Conservation (phyloP, 352 stramenopile genomes). For the Phytophthora vignae region DNA sequence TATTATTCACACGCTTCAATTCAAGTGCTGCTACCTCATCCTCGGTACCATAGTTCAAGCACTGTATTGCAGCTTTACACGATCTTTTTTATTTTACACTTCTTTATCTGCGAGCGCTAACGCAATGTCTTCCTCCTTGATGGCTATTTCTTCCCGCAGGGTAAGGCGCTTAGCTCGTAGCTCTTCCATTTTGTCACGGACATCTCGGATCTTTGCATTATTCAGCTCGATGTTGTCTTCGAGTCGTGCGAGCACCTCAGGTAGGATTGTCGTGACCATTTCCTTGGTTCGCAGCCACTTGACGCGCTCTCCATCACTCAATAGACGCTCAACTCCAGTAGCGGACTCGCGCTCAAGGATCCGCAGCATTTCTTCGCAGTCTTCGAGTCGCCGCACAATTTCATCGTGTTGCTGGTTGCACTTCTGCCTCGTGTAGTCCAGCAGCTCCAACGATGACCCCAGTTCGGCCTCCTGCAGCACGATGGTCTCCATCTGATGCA, state of each 20-base stretch:
- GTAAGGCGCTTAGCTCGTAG: slow-evolving; percentile 55
- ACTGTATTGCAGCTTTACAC: too few species aligned
- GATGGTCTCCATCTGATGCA: slow-evolving; percentile 68
- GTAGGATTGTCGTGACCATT: slow-evolving; percentile 64
- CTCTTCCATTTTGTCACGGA: slow-evolving; percentile 66
- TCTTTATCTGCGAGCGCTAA: slow-evolving; percentile 36
- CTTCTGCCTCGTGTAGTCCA: slow-evolving; percentile 61
- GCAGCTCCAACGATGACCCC: slow-evolving; percentile 61
- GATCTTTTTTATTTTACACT: too few species aligned
- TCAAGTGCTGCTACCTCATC: too few species aligned
- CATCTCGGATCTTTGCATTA: slow-evolving; percentile 61
- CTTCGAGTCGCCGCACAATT: slow-evolving; percentile 55
- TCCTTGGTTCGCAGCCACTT: slow-evolving; percentile 58
- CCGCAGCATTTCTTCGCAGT: slow-evolving; percentile 52
- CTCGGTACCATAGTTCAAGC: too few species aligned
- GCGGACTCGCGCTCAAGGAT: slow-evolving; percentile 28
- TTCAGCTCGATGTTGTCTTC: slow-evolving; percentile 77
- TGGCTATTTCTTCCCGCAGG: slow-evolving; percentile 67
- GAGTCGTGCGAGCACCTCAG: slow-evolving; percentile 56
- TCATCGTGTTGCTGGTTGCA: slow-evolving; percentile 54
- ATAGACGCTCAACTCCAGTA: slow-evolving; percentile 19
- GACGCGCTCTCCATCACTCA: slow-evolving; percentile 45
- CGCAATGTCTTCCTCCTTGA: slow-evolving; percentile 69
- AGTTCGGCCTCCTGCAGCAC: slow-evolving; percentile 72
- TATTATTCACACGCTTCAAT: too few species aligned